Evolutionary conservation across 495 filamentous ascomycete species (phyloP).

Genomic region (Talaromyces wortmannii): DNA sequence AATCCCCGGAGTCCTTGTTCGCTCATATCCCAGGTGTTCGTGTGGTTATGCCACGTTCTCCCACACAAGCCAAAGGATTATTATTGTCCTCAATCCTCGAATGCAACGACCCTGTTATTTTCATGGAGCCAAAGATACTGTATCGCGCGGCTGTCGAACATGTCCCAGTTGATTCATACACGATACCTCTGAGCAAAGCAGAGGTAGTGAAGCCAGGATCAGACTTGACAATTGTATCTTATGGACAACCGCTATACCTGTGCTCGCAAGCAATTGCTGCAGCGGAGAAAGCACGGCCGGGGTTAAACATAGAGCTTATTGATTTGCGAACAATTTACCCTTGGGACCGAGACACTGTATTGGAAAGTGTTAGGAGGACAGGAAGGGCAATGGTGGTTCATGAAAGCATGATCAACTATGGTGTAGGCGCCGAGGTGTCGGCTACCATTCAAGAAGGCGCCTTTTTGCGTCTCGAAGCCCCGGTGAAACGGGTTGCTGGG

Average conservation of each 20-base stretch:
- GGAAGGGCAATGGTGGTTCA: constrained; percentile 89
- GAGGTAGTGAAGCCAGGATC: constrained; percentile 80
- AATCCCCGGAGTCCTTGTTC: constrained; percentile 89
- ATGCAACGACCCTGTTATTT: constrained; percentile 83
- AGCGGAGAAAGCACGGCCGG: constrained; percentile 69
- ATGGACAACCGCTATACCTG: constrained; percentile 87
- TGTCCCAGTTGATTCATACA: constrained; percentile 77
- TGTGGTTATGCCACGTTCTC: constrained; percentile 86
- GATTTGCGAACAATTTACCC: constrained; percentile 90
- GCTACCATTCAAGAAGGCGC: constrained; percentile 86
- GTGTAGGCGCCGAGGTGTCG: constrained; percentile 88
- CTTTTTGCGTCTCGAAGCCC: constrained; percentile 86
- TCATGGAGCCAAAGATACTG: constrained; percentile 95
- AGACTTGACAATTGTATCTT: constrained; percentile 82
- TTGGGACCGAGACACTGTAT: constrained; percentile 82
- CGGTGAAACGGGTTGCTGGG: constrained; percentile 82
- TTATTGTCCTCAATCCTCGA: constrained; percentile 71
- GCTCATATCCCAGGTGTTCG: constrained; percentile 85
- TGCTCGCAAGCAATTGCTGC: constrained; percentile 74
- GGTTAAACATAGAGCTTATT: constrained; percentile 78
- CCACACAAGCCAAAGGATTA: constrained; percentile 87
- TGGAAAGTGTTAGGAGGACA: constrained; percentile 83
- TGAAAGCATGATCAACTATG: constrained; percentile 93
- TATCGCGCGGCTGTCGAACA: constrained; percentile 95
- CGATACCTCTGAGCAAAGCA: constrained; percentile 79